Evolutionary conservation across 805 yeast species (phyloP).

Genomic region (Monosporozyma aquatica): DNA sequence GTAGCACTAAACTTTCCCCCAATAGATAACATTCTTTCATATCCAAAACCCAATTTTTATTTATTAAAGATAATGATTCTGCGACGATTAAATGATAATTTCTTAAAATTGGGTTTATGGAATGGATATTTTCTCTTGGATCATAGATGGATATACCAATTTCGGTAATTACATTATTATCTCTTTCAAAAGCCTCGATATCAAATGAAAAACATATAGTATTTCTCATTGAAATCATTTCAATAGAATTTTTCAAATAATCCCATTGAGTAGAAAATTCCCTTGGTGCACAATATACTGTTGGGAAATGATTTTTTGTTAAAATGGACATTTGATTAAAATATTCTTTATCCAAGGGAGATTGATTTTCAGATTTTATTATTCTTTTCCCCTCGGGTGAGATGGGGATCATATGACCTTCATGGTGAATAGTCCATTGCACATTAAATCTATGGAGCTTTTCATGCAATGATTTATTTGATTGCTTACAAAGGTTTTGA

Average conservation of each 20-base stretch:
- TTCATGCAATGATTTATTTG: slow-evolving; percentile 5
- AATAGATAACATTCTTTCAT: slow-evolving; percentile 42
- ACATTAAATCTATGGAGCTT: slow-evolving; percentile 8
- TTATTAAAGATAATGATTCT: slow-evolving; percentile 36
- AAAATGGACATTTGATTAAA: slow-evolving; percentile 6
- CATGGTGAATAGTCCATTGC: slow-evolving; percentile 1
- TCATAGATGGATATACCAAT: slow-evolving; percentile 51
- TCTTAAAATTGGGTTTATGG: slow-evolving; percentile 35
- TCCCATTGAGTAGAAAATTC: slow-evolving; percentile 11
- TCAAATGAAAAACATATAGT: slow-evolving; percentile 41
- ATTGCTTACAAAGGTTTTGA: slow-evolving; percentile 6
- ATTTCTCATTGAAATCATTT: slow-evolving; percentile 15
- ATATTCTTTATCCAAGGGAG: neutral
- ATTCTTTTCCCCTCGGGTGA: neutral
- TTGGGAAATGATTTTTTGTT: slow-evolving; percentile 19
- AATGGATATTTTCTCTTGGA: slow-evolving; percentile 37
- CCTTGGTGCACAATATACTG: slow-evolving; percentile 17
- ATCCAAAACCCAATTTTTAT: slow-evolving; percentile 49
- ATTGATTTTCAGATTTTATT: slow-evolving; percentile 3
- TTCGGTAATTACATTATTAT: slow-evolving; percentile 40
- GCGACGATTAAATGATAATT: slow-evolving; percentile 38
- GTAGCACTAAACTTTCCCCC: slow-evolving; percentile 40
- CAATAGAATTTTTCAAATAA: slow-evolving; percentile 17
- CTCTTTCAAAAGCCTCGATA: slow-evolving; percentile 47
- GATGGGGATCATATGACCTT: slow-evolving; percentile 4